Evolutionary conservation across 2,329 filamentous ascomycete species (phyloP).

Genomic region (Colletotrichum sojae): DNA sequence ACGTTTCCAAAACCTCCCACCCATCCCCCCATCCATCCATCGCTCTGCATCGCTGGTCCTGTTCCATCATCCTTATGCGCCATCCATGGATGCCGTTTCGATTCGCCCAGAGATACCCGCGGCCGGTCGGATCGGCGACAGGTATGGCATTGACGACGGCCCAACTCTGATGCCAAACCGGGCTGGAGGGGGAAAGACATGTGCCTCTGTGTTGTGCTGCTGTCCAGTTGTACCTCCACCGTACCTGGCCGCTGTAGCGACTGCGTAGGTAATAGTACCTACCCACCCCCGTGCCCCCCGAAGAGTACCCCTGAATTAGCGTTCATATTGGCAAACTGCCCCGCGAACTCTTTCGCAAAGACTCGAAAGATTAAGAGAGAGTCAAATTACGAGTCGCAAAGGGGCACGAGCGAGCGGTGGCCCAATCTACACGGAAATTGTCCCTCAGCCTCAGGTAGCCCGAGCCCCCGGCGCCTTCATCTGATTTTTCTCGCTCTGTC

Average conservation of each 20-base stretch:
- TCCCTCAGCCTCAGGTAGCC: conserved; percentile 27
- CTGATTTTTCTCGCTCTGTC: background rate
- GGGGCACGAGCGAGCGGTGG: conserved; percentile 24
- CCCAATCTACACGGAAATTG: conserved; percentile 39
- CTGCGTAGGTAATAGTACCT: too few species aligned
- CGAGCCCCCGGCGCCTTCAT: conserved; percentile 7
- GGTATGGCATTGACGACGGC: conserved; percentile 31
- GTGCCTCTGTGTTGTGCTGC: too few species aligned
- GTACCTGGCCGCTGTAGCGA: too few species aligned
- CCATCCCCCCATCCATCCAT: background rate
- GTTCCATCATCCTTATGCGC: conserved; percentile 33
- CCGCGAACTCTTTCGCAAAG: conserved; percentile 6
- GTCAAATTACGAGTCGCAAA: conserved; percentile 29
- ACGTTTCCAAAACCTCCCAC: conserved; percentile 6
- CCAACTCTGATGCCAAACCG: conserved; percentile 16
- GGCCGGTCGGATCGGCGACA: conserved; percentile 25
- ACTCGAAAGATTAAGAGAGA: background rate
- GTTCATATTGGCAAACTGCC: conserved; percentile 16
- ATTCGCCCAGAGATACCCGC: conserved; percentile 8
- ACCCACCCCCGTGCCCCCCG: too few species aligned
- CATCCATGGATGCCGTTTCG: conserved; percentile 20
- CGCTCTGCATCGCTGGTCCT: conserved; percentile 2
- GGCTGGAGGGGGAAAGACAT: too few species aligned
- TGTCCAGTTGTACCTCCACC: too few species aligned
- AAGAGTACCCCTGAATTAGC: conserved; percentile 26